These are phyloP conservation scores for Colletotrichum cuscutae DNA, from an alignment of 2,329 filamentous ascomycete species.

Conservation along the genomic window DNA sequence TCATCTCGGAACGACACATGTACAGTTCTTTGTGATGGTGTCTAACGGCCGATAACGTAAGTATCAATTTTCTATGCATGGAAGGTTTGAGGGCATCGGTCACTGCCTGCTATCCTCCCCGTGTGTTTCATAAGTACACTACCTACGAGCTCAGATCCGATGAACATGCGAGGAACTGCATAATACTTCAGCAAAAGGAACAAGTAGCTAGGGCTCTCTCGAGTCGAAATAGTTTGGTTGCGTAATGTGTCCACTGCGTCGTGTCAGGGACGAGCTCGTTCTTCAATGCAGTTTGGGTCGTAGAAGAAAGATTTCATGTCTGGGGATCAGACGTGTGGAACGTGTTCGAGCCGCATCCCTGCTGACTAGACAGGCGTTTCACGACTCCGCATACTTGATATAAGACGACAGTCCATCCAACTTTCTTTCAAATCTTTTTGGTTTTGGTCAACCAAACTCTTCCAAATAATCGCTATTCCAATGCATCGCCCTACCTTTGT, in stretches of 20 bases:
- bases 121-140: too few relatives aligned
- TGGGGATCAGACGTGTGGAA: background rate
- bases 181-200: background rate
- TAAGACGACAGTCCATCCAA: conserved; percentile 5
- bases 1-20: too few relatives aligned
- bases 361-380: conserved; percentile 11
- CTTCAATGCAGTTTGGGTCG: background rate
- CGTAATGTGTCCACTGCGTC: background rate
- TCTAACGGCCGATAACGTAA: too few relatives aligned
- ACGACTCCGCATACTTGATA: background rate
- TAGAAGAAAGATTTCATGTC: background rate
- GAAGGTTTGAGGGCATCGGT: too few relatives aligned
- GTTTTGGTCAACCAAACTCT: too few relatives aligned
- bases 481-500: conserved; percentile 15
- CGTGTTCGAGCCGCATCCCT: conserved; percentile 16
- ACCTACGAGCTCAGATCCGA: background rate
- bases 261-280: background rate
- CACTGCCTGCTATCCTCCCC: too few relatives aligned
- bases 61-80: too few relatives aligned
- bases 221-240: background rate
- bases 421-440: background rate
- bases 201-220: background rate
- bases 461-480: background rate
- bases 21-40: too few relatives aligned
- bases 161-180: background rate